Conservation (phyloP, 2,329 filamentous ascomycete species). For the Diaporthe caulivora region DNA sequence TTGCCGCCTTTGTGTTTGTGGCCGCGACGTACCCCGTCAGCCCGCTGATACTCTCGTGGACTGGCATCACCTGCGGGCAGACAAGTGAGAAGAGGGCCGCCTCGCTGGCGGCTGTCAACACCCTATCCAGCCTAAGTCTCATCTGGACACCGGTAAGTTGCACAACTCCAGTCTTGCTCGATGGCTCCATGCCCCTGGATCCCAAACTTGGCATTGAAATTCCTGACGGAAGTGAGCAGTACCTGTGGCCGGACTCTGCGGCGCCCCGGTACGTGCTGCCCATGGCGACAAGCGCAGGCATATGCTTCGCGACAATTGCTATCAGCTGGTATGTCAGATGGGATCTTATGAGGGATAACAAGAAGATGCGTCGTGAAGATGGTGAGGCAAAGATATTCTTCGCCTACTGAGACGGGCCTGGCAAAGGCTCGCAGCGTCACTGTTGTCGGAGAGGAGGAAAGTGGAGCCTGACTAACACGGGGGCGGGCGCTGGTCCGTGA, state of each 20-base stretch:
- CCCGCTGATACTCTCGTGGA: constrained; percentile 59
- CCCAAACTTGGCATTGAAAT: background rate
- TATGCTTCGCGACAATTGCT: constrained; percentile 7
- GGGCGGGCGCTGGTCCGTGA: no score
- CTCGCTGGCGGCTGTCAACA: constrained; percentile 49
- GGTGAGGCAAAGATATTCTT: constrained; percentile 2
- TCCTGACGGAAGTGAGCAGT: background rate
- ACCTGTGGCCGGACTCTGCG: constrained; percentile 22
- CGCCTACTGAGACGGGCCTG: constrained; percentile 9
- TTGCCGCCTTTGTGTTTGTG: constrained; percentile 54
- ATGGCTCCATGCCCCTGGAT: background rate
- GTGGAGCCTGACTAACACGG: no score
- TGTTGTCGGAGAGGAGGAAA: background rate
- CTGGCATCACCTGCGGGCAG: constrained; percentile 54
- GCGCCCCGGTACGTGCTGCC: constrained; percentile 19
- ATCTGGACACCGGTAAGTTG: constrained; percentile 23
- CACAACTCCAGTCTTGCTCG: background rate
- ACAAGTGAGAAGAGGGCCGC: constrained; percentile 62
- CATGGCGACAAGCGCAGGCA: constrained; percentile 1
- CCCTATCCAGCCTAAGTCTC: constrained; percentile 2
- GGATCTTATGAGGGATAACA: constrained; percentile 18
- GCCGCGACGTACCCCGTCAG: constrained; percentile 55
- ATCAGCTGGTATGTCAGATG: constrained; percentile 11
- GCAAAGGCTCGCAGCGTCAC: background rate
- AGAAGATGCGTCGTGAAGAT: background rate